Evolutionary conservation across 768 basidiomycete species (phyloP), one percentile per base, ranked within the genome.

Genomic region (Mycena rebaudengoi): DNA sequence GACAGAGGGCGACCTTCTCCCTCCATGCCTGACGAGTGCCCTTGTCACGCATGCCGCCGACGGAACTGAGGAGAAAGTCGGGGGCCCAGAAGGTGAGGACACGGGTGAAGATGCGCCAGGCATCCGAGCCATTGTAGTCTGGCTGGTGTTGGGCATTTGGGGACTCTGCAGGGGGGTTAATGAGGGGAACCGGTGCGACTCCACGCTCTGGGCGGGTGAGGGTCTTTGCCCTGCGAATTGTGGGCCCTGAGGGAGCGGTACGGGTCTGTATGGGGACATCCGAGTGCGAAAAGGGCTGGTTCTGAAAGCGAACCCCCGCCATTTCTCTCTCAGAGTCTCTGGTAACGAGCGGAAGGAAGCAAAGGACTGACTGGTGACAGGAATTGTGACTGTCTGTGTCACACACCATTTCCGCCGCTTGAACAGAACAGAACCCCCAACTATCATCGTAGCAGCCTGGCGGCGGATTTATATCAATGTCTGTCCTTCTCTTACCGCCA

Each of bases 191-290:
- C 33, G 96, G 94, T 5, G 95, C 95, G 49, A 98, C 93, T 73
- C 93, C 85, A 60, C 98, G 89, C 81, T 99, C 98, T 71, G 98
- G 98, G 61, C 95, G 87, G 51, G 94, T 98, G 69, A 99, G 89
- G 7, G 98, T 99, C 83, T 99, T 99, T 73, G 93, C 94, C 55
- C 96, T 86, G 56, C 91, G 90, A 58, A 95, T 81, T 50, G 91
- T 91, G 46, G 86, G 77, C 44, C 84, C 86, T 29, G 84, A 77
- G 16, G 81, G 74, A 20, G 83, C 83, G 16, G 13, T 0, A 88
- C 83, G 48, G 83, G 82, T 53, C 87, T 82, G 50, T 84, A 88
- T 88, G 66, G 90, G 91, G 72, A 91, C 84, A 76, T 91, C 88
- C 67, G 83, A 76, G 72, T 82, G 79, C 71, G 83, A 82, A 74